These are phyloP conservation scores for Podila epicladia DNA, from an alignment of 192 early-diverging fungal genomes.

Conservation along the genomic window DNA sequence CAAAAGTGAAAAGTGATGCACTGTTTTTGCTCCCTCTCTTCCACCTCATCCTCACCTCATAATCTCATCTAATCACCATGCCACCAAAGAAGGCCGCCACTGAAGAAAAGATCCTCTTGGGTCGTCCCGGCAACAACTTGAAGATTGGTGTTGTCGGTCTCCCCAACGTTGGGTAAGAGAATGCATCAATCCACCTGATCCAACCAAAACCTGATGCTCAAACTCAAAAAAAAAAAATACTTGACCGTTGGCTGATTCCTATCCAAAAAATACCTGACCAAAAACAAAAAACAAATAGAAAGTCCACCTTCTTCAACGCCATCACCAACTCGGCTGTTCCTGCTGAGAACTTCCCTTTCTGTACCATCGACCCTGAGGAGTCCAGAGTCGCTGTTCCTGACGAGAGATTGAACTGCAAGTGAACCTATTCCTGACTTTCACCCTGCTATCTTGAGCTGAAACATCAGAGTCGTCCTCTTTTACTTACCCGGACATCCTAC, in stretches of 20 bases:
- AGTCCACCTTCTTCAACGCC: conserved; percentile 90
- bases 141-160: conserved; percentile 97
- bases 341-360: conserved; percentile 98
- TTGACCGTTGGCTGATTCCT: conserved; percentile 53
- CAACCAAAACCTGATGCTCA: no score
- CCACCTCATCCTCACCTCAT: conserved; percentile 5
- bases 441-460: no score
- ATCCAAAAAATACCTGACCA: conserved; percentile 15
- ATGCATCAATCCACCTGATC: not conserved
- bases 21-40: not conserved
- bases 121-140: conserved; percentile 88
- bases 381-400: conserved; percentile 94
- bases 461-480: not conserved
- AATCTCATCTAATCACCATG: conserved; percentile 60
- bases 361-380: conserved; percentile 92
- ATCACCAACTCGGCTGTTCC: conserved; percentile 74
- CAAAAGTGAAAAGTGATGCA: conserved; percentile 1
- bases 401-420: conserved; percentile 54
- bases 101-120: conserved; percentile 81
- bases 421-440: not conserved
- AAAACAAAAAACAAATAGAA: conserved; percentile 48
- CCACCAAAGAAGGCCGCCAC: conserved; percentile 82
- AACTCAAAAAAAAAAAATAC: no score
- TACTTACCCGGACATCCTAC: not conserved
- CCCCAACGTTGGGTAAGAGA: conserved; percentile 87